Conservation (phyloP, 2,329 filamentous ascomycete species). For the Pseudocercospora fuligena region DNA sequence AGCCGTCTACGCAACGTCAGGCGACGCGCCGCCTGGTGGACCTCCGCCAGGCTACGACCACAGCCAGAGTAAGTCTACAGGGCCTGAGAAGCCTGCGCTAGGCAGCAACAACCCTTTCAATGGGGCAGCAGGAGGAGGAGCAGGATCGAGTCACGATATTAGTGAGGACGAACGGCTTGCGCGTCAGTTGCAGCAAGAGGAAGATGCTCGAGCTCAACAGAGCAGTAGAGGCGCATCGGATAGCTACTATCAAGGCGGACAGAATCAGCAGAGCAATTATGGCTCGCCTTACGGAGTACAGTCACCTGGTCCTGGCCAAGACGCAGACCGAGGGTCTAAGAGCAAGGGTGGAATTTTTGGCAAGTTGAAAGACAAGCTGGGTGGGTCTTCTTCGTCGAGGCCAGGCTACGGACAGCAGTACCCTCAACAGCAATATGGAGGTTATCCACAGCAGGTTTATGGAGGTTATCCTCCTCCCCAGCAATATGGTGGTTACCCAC, state of each 20-base stretch:
- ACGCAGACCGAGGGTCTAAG: constrained; percentile 46
- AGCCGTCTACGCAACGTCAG: constrained; percentile 62
- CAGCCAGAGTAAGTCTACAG: constrained; percentile 45
- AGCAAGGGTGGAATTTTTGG: constrained; percentile 52
- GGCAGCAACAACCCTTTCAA: constrained; percentile 75
- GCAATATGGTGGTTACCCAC: constrained; percentile 39
- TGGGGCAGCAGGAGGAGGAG: constrained; percentile 38
- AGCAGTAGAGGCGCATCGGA: constrained; percentile 51
- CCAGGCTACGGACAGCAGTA: constrained; percentile 38
- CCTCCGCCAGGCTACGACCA: constrained; percentile 71
- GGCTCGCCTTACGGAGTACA: constrained; percentile 34
- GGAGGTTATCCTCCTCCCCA: constrained; percentile 42
- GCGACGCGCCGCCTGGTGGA: constrained; percentile 56
- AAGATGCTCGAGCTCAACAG: constrained; percentile 62
- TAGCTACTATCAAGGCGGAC: constrained; percentile 50
- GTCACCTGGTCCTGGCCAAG: constrained; percentile 19
- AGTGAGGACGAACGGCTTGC: constrained; percentile 76
- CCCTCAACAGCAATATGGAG: constrained; percentile 41
- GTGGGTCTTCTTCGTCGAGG: constrained; percentile 31
- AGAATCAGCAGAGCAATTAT: constrained; percentile 37
- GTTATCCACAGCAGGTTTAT: constrained; percentile 40
- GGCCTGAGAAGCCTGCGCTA: constrained; percentile 54
- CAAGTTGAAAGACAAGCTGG: constrained; percentile 58
- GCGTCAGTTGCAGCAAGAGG: constrained; percentile 79
- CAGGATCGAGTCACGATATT: constrained; percentile 37